Conservation (phyloP, 305 asterid genomes). For the Solanum hybrid region DNA sequence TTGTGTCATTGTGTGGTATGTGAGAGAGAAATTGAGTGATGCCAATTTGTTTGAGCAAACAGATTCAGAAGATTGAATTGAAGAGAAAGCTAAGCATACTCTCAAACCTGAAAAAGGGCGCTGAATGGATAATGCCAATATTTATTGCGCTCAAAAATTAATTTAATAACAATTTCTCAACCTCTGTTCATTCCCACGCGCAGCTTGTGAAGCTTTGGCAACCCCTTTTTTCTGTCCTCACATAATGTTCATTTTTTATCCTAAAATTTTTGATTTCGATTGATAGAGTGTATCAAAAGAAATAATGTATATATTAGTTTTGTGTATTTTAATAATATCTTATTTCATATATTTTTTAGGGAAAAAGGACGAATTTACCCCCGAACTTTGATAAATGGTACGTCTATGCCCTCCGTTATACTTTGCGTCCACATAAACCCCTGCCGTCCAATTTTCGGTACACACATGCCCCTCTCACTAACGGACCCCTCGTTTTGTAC, state of each 20-base stretch:
- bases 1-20: constrained; percentile 6
- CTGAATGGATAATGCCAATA: constrained; percentile 3
- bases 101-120: not conserved
- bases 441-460: too few relatives aligned
- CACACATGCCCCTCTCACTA: too few relatives aligned
- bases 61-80: not conserved
- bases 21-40: constrained; percentile 2
- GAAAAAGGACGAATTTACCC: too few relatives aligned
- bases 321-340: too few relatives aligned
- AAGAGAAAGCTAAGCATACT: not conserved
- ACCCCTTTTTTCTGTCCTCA: not conserved
- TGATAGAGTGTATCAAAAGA: too few relatives aligned
- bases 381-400: too few relatives aligned
- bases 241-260: not conserved
- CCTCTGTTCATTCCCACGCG: not conserved
- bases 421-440: too few relatives aligned
- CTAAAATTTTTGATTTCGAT: not conserved
- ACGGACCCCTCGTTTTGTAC: too few relatives aligned
- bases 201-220: not conserved
- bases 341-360: too few relatives aligned
- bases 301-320: too few relatives aligned
- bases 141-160: not conserved
- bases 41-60: constrained; percentile 8
- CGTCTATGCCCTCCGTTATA: too few relatives aligned
- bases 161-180: not conserved